These are phyloP conservation scores for Paramecium biaurelia DNA, from an alignment of 73 alveolate species.

Conservation along the genomic window DNA sequence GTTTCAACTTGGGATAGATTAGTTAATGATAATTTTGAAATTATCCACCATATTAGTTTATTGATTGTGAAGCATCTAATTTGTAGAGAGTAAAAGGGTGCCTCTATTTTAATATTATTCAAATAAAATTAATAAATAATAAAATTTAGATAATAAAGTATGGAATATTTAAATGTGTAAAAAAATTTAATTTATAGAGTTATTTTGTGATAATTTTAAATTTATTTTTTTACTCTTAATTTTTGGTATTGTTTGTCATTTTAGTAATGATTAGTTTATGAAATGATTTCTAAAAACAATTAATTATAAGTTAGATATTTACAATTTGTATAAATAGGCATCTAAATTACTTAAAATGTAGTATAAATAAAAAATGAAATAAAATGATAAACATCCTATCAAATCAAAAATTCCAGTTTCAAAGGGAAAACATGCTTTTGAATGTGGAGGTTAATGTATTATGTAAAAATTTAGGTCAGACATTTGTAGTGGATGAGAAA, in stretches of 20 bases:
- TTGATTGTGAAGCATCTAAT: neutral
- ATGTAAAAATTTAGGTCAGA: neutral
- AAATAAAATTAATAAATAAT: no score
- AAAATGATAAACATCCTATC: neutral
- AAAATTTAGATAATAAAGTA: no score
- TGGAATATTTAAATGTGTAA: neutral
- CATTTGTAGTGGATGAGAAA: slow-evolving; percentile 80
- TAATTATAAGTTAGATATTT: neutral
- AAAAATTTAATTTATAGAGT: neutral
- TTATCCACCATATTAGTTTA: neutral
- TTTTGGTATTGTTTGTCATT: no score
- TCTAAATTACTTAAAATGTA: neutral
- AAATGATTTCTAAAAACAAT: neutral
- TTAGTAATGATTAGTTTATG: neutral
- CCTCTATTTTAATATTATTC: neutral
- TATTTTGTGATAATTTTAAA: neutral
- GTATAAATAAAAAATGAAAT: neutral
- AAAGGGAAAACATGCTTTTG: slow-evolving; percentile 64
- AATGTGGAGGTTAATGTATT: slow-evolving; percentile 60
- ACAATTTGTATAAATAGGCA: neutral
- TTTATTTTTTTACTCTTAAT: neutral
- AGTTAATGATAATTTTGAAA: neutral
- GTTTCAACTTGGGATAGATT: neutral
- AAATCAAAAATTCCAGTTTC: neutral
- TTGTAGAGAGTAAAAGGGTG: neutral